phyloP scores from a whole-genome alignment of 805 yeast genomes.

The Ogataea polymorpha region DNA sequence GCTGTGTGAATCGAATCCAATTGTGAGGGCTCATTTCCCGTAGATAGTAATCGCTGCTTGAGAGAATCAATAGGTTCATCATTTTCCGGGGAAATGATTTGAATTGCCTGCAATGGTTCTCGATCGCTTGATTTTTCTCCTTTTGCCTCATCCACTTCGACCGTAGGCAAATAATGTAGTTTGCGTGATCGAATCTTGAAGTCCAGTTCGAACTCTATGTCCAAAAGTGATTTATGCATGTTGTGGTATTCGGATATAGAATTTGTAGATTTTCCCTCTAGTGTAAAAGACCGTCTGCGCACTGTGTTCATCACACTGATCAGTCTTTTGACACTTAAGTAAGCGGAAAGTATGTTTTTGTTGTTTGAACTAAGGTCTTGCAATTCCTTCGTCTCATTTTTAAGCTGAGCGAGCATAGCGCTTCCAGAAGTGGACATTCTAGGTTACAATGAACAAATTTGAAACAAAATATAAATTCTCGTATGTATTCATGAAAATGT shows the following conservation, averaged over 20 bases:
- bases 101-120: neutral
- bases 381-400: conserved; percentile 2
- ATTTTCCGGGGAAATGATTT: conserved; percentile 8
- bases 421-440: neutral
- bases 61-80: conserved; percentile 29
- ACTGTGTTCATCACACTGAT: conserved; percentile 17
- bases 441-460: neutral
- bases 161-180: too few species aligned
- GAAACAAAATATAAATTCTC: neutral
- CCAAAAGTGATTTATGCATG: neutral
- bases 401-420: too few species aligned
- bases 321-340: conserved; percentile 7
- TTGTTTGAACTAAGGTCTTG: neutral
- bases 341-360: neutral
- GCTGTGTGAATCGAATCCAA: conserved; percentile 26
- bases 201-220: neutral
- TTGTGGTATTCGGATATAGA: neutral
- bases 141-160: too few species aligned
- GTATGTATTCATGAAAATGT: neutral
- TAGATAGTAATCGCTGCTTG: conserved; percentile 28
- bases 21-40: conserved; percentile 21
- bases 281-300: conserved; percentile 11
- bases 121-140: too few species aligned
- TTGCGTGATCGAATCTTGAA: neutral
- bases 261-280: neutral